Conservation (phyloP, 306 rosid species). For the Senna siamea region DNA sequence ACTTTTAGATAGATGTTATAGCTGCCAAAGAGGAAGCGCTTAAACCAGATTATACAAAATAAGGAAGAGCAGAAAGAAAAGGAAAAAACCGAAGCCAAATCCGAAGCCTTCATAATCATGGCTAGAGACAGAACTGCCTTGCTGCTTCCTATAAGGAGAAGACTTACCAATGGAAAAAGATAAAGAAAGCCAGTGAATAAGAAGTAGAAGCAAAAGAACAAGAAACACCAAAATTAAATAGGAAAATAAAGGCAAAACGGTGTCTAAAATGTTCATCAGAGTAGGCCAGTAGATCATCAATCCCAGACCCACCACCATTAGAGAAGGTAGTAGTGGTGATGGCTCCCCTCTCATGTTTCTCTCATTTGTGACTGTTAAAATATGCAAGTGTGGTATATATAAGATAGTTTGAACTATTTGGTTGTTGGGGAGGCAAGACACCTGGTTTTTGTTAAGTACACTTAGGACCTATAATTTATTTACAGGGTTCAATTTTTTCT, state of each 20-base stretch:
- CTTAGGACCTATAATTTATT: too few species aligned
- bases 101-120: conserved; percentile 42
- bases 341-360: conserved; percentile 59
- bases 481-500: too few species aligned
- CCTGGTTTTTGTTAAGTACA: too few species aligned
- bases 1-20: too few species aligned
- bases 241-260: conserved; percentile 23
- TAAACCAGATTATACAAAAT: conserved; percentile 35
- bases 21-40: neutral
- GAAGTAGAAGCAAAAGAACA: conserved; percentile 26
- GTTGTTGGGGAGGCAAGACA: conserved; percentile 1
- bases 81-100: conserved; percentile 48
- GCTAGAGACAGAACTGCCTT: neutral
- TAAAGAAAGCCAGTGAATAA: conserved; percentile 35
- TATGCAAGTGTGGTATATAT: conserved; percentile 11
- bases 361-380: neutral
- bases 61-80: conserved; percentile 47
- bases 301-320: conserved; percentile 60
- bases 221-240: conserved; percentile 37
- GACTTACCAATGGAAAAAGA: conserved; percentile 43
- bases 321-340: conserved; percentile 68
- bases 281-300: conserved; percentile 56
- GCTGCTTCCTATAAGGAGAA: conserved; percentile 11
- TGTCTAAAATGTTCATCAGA: conserved; percentile 45
- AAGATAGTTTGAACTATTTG: neutral